Base-by-base conservation (phyloP, 2,329 filamentous ascomycete species). In the Epichloe typhina region DNA sequence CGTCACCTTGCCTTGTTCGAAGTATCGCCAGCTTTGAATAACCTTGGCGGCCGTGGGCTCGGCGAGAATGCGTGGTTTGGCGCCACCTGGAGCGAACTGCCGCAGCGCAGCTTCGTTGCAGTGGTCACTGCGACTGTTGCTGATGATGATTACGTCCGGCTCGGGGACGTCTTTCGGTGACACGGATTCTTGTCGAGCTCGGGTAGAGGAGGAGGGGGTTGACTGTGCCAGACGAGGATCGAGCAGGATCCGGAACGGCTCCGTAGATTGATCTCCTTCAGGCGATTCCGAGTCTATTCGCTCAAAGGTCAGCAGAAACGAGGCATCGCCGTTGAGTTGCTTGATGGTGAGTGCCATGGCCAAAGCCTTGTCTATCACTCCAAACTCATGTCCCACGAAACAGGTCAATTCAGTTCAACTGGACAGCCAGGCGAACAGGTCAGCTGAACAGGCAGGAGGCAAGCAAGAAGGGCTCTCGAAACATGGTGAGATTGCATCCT, bases 151-250 rank as follows among this genome's bases (percentile, higher is more conserved):
- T 37, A 75, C 58, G 53, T 76, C 70, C 2, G 69, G 68, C 46
- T 66, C 64, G 2, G 70, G 64, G 2, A 75, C 59, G 42, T 72
- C 64, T 19, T 60, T 53, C 5, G 72, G 62, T 0, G 72, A 66
- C 52, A 87, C 73, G 56, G 76, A 80, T 44, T 80, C 69, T 26
- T 70, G 69, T 17, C 71, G 64, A 42, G 70, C 79, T 55, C 80
- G 80, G 44, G 71, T 72, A 2, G 80, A 9, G 1, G 8, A 31
- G 26, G 26, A 31, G 26, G 26, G 26, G 26, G 26, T 9, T 31
- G 76, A 68, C 0, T 81, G 80, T 11, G 72, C 70, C 35, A 87
- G 72, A 80, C 83, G 88, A 3, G 86, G 85, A 62, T 90, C 84
- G 47, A 88, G 66, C 40, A 89, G 72, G 49, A 89, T 75, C 15